Percentiles rank a stretch among this genome's conserved stretches.
These are phyloP conservation scores for Sporothrix mexicana DNA, from an alignment of 2,329 filamentous ascomycete genomes.

Conservation along the genomic window DNA sequence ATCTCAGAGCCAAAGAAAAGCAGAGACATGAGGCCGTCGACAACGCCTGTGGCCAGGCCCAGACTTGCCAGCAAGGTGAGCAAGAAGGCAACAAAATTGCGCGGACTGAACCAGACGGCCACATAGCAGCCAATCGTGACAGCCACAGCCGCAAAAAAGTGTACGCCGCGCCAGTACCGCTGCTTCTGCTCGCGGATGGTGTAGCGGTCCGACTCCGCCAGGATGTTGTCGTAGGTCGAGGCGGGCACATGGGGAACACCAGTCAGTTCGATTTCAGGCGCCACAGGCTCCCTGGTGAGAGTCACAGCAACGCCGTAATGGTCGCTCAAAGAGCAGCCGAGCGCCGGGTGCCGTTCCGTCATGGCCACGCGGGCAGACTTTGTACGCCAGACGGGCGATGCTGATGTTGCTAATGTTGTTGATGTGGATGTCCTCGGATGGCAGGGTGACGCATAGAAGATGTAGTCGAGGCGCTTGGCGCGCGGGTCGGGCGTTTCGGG, in stretches of 20 bases:
- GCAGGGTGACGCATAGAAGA: constrained; percentile 61
- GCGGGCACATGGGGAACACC: constrained; percentile 15
- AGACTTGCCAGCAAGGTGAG: constrained; percentile 81
- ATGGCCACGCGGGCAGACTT: constrained; percentile 75
- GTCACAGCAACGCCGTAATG: constrained; percentile 92
- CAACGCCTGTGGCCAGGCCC: constrained; percentile 72
- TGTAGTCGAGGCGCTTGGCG: constrained; percentile 92
- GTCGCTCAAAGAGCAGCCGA: constrained; percentile 88
- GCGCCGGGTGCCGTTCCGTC: constrained; percentile 77
- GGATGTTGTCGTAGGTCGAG: constrained; percentile 65
- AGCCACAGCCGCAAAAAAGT: constrained; percentile 72
- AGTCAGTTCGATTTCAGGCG: not conserved
- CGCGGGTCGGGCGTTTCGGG: constrained; percentile 69
- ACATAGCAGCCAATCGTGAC: constrained; percentile 76
- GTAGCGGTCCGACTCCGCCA: constrained; percentile 73
- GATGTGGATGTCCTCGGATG: constrained; percentile 43
- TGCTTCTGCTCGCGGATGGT: constrained; percentile 72
- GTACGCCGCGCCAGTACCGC: constrained; percentile 70
- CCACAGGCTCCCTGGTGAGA: constrained; percentile 48
- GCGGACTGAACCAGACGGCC: constrained; percentile 83
- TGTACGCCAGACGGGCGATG: constrained; percentile 66
- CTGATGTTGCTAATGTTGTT: constrained; percentile 59
- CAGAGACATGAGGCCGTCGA: constrained; percentile 85
- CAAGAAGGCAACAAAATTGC: constrained; percentile 74
- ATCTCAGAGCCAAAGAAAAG: constrained; percentile 87